Conservation (phyloP, 768 basidiomycete genomes). For the Tricholoma sp. region DNA sequence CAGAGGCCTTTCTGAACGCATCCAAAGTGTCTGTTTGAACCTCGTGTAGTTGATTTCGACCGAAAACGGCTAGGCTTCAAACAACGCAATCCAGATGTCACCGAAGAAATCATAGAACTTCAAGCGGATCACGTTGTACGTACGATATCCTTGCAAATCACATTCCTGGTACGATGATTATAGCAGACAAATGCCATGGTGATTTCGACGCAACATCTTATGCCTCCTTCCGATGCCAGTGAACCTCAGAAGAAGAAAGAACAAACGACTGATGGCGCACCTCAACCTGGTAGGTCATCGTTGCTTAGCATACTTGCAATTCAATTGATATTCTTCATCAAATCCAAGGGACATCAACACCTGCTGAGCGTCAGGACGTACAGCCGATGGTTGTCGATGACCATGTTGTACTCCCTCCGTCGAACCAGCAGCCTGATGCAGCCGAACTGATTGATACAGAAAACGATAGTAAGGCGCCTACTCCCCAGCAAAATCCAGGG, state of each 20-base stretch:
- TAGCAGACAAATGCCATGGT: slow-evolving; percentile 87
- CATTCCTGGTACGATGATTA: slow-evolving; percentile 5
- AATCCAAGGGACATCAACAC: slow-evolving; percentile 12
- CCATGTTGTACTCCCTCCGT: slow-evolving; percentile 21
- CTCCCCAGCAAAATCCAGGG: slow-evolving; percentile 17
- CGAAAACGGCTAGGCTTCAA: slow-evolving; percentile 54
- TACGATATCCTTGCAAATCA: slow-evolving; percentile 2
- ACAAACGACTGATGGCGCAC: slow-evolving; percentile 1
- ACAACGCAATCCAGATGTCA: slow-evolving; percentile 50
- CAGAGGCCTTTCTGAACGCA: not conserved
- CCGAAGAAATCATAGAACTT: slow-evolving; percentile 70
- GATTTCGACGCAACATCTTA: slow-evolving; percentile 82
- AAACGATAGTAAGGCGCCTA: slow-evolving; percentile 33
- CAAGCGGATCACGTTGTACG: slow-evolving; percentile 49
- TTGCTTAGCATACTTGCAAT: not conserved
- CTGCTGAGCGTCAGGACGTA: slow-evolving; percentile 25
- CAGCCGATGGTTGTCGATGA: slow-evolving; percentile 28
- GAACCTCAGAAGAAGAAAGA: slow-evolving; percentile 16
- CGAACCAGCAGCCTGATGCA: slow-evolving; percentile 18
- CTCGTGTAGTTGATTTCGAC: slow-evolving; percentile 88
- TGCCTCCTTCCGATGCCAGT: slow-evolving; percentile 30
- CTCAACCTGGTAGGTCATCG: slow-evolving; percentile 11
- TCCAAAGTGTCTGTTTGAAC: slow-evolving; percentile 86
- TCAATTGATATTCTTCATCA: not conserved
- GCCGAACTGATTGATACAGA: slow-evolving; percentile 48